Percentiles rank a stretch among this genome's conserved stretches.
phyloP scores from a whole-genome alignment of 2,329 filamentous ascomycete genomes.

The Beauveria australis region DNA sequence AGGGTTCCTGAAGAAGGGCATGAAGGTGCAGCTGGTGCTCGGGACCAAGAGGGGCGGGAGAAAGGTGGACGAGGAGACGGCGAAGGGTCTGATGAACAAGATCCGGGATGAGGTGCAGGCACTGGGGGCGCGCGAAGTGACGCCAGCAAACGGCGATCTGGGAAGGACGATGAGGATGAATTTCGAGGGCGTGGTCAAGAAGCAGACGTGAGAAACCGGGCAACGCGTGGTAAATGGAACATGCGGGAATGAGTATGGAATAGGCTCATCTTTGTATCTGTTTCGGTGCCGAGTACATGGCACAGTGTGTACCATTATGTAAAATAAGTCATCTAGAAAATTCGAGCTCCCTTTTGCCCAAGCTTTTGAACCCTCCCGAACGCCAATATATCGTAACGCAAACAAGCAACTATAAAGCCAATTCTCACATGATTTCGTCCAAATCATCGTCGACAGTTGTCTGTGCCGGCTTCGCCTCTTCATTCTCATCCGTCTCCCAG shows the following conservation, averaged over 20 bases:
- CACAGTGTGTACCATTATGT: neutral
- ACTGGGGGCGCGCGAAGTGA: constrained; percentile 34
- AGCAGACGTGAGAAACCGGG: constrained; percentile 1
- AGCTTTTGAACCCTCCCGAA: neutral
- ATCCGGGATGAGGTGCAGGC: constrained; percentile 28
- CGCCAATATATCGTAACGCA: neutral
- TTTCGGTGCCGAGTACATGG: neutral
- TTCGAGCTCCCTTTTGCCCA: neutral
- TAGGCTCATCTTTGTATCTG: neutral
- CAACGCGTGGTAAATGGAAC: neutral
- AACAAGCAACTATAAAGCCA: neutral
- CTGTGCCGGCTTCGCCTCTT: neutral
- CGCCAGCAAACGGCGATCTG: constrained; percentile 35
- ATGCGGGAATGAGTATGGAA: too few species aligned
- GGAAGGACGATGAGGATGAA: constrained; percentile 35
- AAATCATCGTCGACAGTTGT: constrained; percentile 22
- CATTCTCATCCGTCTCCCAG: constrained; percentile 27
- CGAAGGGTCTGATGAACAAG: constrained; percentile 43
- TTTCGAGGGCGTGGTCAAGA: constrained; percentile 27
- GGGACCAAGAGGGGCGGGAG: constrained; percentile 56
- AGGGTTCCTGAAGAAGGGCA: constrained; percentile 65
- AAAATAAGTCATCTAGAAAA: neutral
- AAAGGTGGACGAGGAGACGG: constrained; percentile 53
- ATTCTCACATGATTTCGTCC: constrained; percentile 25
- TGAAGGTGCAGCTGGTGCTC: constrained; percentile 65